phyloP scores from a whole-genome alignment of 208 protist genomes.

The Crithidia expoeki region DNA sequence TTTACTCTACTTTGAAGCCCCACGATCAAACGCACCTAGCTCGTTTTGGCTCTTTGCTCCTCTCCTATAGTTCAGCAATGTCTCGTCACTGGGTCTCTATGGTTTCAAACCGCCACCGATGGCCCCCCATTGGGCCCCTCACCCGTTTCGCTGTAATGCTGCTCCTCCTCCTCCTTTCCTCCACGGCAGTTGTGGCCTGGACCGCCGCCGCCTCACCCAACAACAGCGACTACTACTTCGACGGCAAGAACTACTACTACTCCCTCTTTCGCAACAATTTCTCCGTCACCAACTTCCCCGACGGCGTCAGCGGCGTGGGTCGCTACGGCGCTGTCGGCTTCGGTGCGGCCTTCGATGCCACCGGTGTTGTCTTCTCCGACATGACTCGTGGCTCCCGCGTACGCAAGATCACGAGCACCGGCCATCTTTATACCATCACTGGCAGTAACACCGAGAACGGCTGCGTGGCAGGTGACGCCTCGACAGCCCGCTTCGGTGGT shows the following conservation, averaged over 20 bases:
- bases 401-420: slow-evolving; percentile 36
- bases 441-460: slow-evolving; percentile 39
- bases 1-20: background rate
- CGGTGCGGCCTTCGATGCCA: slow-evolving; percentile 11
- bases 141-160: background rate
- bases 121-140: background rate
- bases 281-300: slow-evolving; percentile 2
- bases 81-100: background rate
- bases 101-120: background rate
- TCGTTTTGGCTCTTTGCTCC: slow-evolving; percentile 1
- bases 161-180: background rate
- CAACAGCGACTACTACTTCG: slow-evolving; percentile 23
- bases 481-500: slow-evolving; percentile 38
- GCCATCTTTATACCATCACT: slow-evolving; percentile 47
- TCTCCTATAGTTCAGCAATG: background rate
- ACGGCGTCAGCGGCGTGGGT: slow-evolving; percentile 58
- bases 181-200: slow-evolving; percentile 6
- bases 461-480: slow-evolving; percentile 32
- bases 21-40: too few species aligned
- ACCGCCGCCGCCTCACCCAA: background rate
- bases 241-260: slow-evolving; percentile 40
- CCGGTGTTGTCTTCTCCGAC: slow-evolving; percentile 57
- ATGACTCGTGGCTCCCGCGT: slow-evolving; percentile 51
- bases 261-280: slow-evolving; percentile 30
- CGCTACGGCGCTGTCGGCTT: slow-evolving; percentile 38